Conservation (phyloP, 768 basidiomycete genomes). For the Sarcomyxa edulis region DNA sequence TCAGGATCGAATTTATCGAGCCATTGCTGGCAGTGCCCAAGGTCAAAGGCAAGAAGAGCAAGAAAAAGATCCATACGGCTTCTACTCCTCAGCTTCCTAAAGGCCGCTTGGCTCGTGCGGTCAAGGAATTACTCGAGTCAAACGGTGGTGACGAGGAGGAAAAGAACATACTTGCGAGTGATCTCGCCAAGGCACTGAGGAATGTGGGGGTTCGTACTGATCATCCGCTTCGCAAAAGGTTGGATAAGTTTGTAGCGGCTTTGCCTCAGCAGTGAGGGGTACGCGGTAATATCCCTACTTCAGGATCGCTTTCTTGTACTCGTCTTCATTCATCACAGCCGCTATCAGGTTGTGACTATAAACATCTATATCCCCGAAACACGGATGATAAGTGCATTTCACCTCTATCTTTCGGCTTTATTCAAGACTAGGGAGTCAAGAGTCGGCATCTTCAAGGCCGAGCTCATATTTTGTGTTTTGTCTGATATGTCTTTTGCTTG, state of each 20-base stretch:
- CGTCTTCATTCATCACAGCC: background rate
- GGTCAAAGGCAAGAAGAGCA: slow-evolving; percentile 48
- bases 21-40: slow-evolving; percentile 66
- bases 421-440: slow-evolving; percentile 1
- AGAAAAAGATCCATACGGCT: slow-evolving; percentile 37
- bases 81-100: slow-evolving; percentile 46
- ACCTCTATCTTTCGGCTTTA: background rate
- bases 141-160: slow-evolving; percentile 42
- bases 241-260: slow-evolving; percentile 54
- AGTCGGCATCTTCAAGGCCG: no score
- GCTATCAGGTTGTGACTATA: no score
- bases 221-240: slow-evolving; percentile 62
- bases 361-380: no score
- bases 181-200: slow-evolving; percentile 46
- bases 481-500: no score
- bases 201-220: slow-evolving; percentile 53
- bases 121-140: slow-evolving; percentile 58
- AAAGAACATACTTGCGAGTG: slow-evolving; percentile 37
- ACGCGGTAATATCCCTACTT: background rate
- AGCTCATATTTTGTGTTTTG: background rate
- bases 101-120: slow-evolving; percentile 63
- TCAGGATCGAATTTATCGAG: slow-evolving; percentile 69
- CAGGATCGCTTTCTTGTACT: background rate
- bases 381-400: no score
- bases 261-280: slow-evolving; percentile 14